phyloP scores from a whole-genome alignment of 306 rosid species.

The Malus fusca region DNA sequence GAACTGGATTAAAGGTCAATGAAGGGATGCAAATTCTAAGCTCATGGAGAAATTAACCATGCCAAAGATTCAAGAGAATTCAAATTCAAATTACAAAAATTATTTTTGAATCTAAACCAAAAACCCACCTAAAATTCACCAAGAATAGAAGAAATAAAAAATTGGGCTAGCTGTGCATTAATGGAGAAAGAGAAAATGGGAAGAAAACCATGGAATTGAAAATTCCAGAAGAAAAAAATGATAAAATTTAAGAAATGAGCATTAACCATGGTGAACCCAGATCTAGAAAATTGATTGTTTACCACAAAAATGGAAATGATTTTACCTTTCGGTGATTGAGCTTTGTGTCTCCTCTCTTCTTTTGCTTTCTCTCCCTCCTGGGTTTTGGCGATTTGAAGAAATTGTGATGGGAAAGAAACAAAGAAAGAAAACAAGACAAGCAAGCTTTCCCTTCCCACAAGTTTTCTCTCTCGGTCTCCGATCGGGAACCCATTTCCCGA shows the following conservation, averaged over 20 bases:
- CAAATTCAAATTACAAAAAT: background rate
- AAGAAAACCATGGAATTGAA: background rate
- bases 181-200: background rate
- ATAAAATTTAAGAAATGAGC: background rate
- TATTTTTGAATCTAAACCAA: conserved; percentile 18
- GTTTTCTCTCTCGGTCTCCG: too few species aligned
- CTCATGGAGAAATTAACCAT: background rate
- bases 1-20: background rate
- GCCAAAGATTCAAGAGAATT: background rate
- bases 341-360: background rate
- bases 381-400: background rate
- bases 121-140: background rate
- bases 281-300: background rate
- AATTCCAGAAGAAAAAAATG: background rate
- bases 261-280: background rate
- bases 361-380: background rate
- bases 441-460: background rate
- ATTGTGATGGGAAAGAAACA: too few species aligned
- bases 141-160: too few species aligned
- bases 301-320: background rate
- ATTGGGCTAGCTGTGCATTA: background rate
- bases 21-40: background rate
- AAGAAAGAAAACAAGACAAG: background rate
- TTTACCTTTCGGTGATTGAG: background rate
- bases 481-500: too few species aligned